A percentile compares a stretch with the other conserved stretches of the same genome.
Conservation (phyloP, 2,329 filamentous ascomycete genomes). For the Trichoderma breve region DNA sequence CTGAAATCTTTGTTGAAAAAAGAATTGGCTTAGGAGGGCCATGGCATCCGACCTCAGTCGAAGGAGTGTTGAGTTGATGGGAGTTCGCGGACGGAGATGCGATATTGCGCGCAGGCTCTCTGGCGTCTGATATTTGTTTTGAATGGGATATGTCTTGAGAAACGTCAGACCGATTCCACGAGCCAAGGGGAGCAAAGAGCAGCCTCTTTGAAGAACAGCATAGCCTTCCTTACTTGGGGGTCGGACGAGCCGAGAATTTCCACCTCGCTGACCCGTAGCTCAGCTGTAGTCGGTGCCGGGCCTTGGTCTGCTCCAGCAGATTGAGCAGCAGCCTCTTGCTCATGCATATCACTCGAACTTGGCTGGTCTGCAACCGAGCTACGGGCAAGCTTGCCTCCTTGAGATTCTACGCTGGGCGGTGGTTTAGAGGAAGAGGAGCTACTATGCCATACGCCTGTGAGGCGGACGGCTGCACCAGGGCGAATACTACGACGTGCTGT, state of each 20-base stretch:
- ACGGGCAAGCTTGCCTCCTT: background rate
- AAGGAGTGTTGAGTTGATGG: slow-evolving; percentile 75
- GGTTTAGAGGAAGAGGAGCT: slow-evolving; percentile 18
- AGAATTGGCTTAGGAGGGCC: slow-evolving; percentile 70
- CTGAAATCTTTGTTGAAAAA: slow-evolving; percentile 66
- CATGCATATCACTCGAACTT: background rate
- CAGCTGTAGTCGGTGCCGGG: slow-evolving; percentile 37
- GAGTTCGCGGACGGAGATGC: slow-evolving; percentile 79
- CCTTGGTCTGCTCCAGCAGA: background rate
- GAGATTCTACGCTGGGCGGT: background rate
- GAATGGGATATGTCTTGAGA: slow-evolving; percentile 78
- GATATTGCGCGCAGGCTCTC: slow-evolving; percentile 87
- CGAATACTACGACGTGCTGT: slow-evolving; percentile 58
- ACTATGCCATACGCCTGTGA: slow-evolving; percentile 70
- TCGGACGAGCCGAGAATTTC: slow-evolving; percentile 74
- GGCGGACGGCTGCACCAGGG: slow-evolving; percentile 74
- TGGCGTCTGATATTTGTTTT: slow-evolving; percentile 91
- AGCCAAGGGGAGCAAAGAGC: background rate
- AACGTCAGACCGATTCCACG: slow-evolving; percentile 22
- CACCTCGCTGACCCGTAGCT: slow-evolving; percentile 72
- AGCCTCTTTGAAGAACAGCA: background rate
- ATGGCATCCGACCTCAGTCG: slow-evolving; percentile 81
- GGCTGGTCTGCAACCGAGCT: background rate
- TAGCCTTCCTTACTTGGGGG: slow-evolving; percentile 65
- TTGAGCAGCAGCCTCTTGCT: background rate